These are phyloP conservation scores for Collybiopsis luxurians DNA, from an alignment of 768 basidiomycete species.

Conservation along the genomic window DNA sequence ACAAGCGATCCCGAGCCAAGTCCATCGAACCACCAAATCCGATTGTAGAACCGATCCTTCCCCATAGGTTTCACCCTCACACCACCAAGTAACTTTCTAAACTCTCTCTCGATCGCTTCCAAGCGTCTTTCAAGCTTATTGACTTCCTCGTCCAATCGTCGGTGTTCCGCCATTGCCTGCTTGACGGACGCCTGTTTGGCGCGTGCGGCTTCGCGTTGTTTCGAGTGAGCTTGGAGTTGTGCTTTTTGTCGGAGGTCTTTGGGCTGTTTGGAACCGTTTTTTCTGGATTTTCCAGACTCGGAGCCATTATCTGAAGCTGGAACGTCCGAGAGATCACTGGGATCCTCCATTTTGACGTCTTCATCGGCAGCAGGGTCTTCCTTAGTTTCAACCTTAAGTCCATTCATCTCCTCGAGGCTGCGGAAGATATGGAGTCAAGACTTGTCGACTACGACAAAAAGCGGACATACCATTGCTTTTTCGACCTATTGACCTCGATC, in stretches of 20 bases:
- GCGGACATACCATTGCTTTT: conserved; percentile 78
- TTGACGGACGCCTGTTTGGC: conserved; percentile 78
- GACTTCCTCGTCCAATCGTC: conserved; percentile 85
- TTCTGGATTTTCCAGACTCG: conserved; percentile 46
- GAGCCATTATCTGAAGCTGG: conserved; percentile 59
- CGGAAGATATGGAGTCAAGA: conserved; percentile 9
- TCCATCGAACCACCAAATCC: conserved; percentile 99
- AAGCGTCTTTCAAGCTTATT: conserved; percentile 78
- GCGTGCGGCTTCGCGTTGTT: conserved; percentile 78
- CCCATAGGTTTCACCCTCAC: conserved; percentile 88
- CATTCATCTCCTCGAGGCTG: conserved; percentile 74
- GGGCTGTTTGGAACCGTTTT: conserved; percentile 41
- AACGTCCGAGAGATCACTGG: conserved; percentile 72
- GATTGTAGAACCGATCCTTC: conserved; percentile 90
- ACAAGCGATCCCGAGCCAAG: conserved; percentile 82
- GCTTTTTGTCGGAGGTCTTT: conserved; percentile 53
- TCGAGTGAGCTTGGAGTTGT: conserved; percentile 61
- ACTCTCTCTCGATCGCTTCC: conserved; percentile 90
- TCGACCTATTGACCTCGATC: conserved; percentile 89
- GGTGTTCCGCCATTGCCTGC: conserved; percentile 79
- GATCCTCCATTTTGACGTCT: conserved; percentile 60
- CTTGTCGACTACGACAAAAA: background rate
- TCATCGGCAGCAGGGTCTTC: conserved; percentile 50
- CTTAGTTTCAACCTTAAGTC: conserved; percentile 56
- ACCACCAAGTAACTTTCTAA: conserved; percentile 82